Percentiles rank a stretch among this genome's conserved stretches.
Evolutionary conservation across 805 yeast genomes (phyloP).

Genomic region (Millerago galiae): DNA sequence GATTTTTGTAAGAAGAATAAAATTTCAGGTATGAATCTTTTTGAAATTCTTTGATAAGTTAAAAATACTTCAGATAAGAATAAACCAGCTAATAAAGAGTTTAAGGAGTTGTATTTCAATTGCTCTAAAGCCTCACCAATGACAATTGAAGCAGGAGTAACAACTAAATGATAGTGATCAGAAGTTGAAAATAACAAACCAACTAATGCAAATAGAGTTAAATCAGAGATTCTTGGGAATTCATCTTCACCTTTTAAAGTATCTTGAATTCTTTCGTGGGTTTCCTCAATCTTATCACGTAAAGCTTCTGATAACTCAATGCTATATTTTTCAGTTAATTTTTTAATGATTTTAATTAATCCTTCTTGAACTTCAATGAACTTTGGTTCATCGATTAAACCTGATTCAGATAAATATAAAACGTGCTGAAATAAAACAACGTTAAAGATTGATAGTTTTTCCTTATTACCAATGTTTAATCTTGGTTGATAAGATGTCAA

Average conservation of each 20-base stretch:
- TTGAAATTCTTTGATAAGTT: conserved; percentile 72
- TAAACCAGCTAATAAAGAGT: conserved; percentile 50
- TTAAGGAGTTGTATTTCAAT: conserved; percentile 33
- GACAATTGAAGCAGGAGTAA: conserved; percentile 72
- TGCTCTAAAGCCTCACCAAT: conserved; percentile 66
- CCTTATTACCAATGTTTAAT: conserved; percentile 76
- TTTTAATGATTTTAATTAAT: conserved; percentile 42
- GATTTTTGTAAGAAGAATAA: conserved; percentile 50
- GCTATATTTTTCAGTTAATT: conserved; percentile 59
- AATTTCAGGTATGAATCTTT: conserved; percentile 80
- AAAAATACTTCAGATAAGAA: conserved; percentile 59
- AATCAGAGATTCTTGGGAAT: conserved; percentile 44
- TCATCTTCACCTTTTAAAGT: conserved; percentile 23
- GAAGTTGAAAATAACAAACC: conserved; percentile 88
- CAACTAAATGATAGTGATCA: conserved; percentile 89
- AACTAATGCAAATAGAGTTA: conserved; percentile 60
- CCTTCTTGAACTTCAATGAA: conserved; percentile 34
- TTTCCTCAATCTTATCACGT: conserved; percentile 47
- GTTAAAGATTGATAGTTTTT: conserved; percentile 57
- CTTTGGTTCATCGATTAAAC: conserved; percentile 29
- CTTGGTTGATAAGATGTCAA: conserved; percentile 65
- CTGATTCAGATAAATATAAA: conserved; percentile 39
- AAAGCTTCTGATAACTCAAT: conserved; percentile 56
- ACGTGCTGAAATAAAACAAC: conserved; percentile 59
- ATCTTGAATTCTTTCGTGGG: conserved; percentile 44